Evolutionary conservation across 2,329 filamentous ascomycete species (phyloP), one percentile per base, ranked within the genome.

Genomic region (Xylariaceae sp.): DNA sequence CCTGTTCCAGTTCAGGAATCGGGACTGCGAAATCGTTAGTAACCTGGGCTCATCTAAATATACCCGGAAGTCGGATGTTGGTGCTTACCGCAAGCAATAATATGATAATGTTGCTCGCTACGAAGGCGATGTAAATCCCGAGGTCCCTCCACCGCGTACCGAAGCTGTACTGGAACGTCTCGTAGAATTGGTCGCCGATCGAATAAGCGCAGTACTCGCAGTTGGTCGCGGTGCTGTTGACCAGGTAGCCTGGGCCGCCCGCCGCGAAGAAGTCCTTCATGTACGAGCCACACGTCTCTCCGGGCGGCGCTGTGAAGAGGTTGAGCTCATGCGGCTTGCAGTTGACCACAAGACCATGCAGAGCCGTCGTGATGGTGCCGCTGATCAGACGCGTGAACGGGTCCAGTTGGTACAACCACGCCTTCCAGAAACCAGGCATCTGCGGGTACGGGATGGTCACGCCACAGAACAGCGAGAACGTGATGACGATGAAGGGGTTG

Each of bases 171-270:
- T 80, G 78, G 16, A 95, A 77, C 0, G 81, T 77, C 49, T 74
- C 67, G 67, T 88, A 95, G 66, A 92, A 95, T 72, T 95, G 78
- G 60, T 95, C 87, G 29, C 90, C 91, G 12, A 88, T 74, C 57
- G 80, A 84, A 73, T 84, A 95, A 0, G 89, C 88, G 66, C 91
- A 96, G 73, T 95, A 95, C 64, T 86, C 75, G 72, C 91, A 95
- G 19, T 76, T 72, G 44, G 73, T 79, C 0, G 87, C 88, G 1
- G 76, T 74, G 60, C 87, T 86, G 63, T 84, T 75, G 36, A 81
- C 76, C 2, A 95, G 68, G 62, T 95, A 95, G 0, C 90, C 90
- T 0, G 80, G 67, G 0, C 85, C 87, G n/a, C 87, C 85, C 2
- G 64, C 64, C 2, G 74, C 72, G 66, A 94, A 91, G 72, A 89